These are phyloP conservation scores for Ustilago tritici DNA, from an alignment of 1,284 basidiomycete species.

Conservation along the genomic window DNA sequence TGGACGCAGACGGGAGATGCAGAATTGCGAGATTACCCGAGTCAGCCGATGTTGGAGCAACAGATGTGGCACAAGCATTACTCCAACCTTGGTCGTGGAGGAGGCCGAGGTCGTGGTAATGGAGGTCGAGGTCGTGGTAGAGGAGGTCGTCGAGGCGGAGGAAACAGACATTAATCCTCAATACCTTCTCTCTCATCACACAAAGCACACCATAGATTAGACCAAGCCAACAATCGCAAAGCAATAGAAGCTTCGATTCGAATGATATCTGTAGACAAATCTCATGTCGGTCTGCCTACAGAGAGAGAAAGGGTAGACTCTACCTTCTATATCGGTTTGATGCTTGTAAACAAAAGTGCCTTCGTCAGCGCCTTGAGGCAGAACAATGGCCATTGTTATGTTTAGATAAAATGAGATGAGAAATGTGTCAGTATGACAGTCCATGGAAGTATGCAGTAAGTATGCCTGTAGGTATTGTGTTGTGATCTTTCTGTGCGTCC, in stretches of 20 bases:
- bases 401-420: no score
- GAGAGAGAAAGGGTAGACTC: no score
- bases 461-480: no score
- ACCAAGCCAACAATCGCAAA: background rate
- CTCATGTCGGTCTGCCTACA: no score
- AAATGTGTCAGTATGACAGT: no score
- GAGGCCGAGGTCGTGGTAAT: slow-evolving; percentile 19
- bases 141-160: slow-evolving; percentile 71
- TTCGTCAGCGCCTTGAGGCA: no score
- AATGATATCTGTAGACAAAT: no score
- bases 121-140: slow-evolving; percentile 70
- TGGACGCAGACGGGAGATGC: slow-evolving; percentile 32
- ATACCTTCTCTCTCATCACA: background rate
- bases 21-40: slow-evolving; percentile 42
- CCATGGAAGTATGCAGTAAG: no score
- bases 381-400: no score
- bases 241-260: background rate
- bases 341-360: no score
- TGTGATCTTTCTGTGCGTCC: no score
- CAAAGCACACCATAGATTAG: background rate
- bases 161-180: background rate
- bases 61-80: slow-evolving; percentile 61
- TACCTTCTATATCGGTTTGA: no score
- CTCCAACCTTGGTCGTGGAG: slow-evolving; percentile 26
- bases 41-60: slow-evolving; percentile 53